A percentile compares a stretch with the other conserved stretches of the same genome.
Evolutionary conservation across 2,329 filamentous ascomycete genomes (phyloP).

Genomic region (Ophiognomonia clavigignenti-juglandacearum): DNA sequence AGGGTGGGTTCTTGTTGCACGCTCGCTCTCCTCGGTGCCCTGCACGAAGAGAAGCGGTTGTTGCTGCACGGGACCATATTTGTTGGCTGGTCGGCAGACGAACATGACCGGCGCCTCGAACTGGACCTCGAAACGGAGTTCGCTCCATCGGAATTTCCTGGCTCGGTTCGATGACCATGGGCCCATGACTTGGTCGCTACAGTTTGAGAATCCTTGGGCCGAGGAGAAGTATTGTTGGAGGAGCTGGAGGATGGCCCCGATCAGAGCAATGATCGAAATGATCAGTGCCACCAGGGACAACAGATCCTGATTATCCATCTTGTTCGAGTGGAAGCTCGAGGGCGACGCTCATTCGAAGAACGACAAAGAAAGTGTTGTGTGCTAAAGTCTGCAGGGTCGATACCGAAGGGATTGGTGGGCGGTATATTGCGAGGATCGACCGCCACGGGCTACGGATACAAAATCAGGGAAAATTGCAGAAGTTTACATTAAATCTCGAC

Average conservation of each 20-base stretch:
- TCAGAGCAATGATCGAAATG: conserved; percentile 41
- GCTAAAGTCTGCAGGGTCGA: no score
- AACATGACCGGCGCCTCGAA: conserved; percentile 48
- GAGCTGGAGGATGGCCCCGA: conserved; percentile 41
- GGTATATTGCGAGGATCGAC: no score
- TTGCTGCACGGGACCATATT: conserved; percentile 22
- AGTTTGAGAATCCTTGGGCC: conserved; percentile 44
- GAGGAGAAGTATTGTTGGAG: conserved; percentile 47
- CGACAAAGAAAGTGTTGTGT: no score
- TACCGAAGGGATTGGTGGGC: no score
- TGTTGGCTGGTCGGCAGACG: conserved; percentile 38
- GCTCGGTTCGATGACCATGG: conserved; percentile 37
- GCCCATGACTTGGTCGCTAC: conserved; percentile 43
- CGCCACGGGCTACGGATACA: no score
- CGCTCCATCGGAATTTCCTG: conserved; percentile 34
- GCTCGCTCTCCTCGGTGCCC: conserved; percentile 32
- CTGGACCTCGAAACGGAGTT: conserved; percentile 45
- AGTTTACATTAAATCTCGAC: no score
- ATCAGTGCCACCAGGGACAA: conserved; percentile 41
- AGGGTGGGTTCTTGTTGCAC: conserved; percentile 21
- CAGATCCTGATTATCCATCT: conserved; percentile 25
- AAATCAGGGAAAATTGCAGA: no score
- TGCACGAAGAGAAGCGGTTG: conserved; percentile 17
- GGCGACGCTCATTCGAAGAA: no score
- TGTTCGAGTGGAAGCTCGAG: no score